These are phyloP conservation scores for Plasmodium blacklocki DNA, from an alignment of 169 alveolate species.

Conservation along the genomic window DNA sequence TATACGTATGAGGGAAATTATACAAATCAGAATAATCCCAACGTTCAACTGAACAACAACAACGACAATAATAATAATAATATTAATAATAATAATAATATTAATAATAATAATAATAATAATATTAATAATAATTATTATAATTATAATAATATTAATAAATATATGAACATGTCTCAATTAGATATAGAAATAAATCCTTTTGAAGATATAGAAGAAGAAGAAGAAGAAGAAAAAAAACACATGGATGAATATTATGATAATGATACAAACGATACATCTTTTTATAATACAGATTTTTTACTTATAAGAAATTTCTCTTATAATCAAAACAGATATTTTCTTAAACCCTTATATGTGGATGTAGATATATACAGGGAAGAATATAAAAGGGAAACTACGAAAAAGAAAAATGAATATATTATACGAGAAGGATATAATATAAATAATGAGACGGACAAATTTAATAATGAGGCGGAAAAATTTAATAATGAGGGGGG, in stretches of 20 bases:
- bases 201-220: background rate
- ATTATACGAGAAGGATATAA: background rate
- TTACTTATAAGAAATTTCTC: conserved; percentile 43
- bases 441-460: background rate
- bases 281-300: conserved; percentile 56
- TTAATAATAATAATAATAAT: no score
- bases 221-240: background rate
- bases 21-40: background rate
- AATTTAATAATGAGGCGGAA: background rate
- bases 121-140: no score
- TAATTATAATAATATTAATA: no score
- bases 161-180: no score
- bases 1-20: background rate
- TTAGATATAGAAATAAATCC: no score
- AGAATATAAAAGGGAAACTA: background rate
- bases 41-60: background rate
- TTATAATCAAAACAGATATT: background rate
- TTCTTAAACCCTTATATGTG: conserved; percentile 52
- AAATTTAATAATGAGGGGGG: background rate
- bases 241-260: background rate
- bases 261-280: background rate
- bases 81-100: background rate
- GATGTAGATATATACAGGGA: conserved; percentile 13
- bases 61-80: background rate
- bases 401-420: background rate